Evolutionary conservation across 140 eudicot species (phyloP), one percentile per base, ranked within the genome.

Genomic region (Flaveria floridana): DNA sequence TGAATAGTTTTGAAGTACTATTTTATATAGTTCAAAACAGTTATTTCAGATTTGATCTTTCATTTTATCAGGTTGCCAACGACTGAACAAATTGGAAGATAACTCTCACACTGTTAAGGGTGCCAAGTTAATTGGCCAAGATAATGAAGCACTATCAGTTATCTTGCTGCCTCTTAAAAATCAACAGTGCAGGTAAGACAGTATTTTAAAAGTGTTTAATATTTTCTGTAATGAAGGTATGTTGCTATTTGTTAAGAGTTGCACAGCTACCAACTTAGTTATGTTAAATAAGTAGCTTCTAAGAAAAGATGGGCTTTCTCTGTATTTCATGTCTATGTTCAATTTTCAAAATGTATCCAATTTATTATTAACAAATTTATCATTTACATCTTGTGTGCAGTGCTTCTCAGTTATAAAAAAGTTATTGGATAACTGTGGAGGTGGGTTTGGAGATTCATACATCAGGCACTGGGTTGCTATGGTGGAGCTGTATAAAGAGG

Each of bases 111-210:
- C 89, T 0, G 87, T 83, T 61, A 90, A 91, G 78, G 95, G 99
- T n/a, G 96, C 99, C 21, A 88, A 91, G 74, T 42, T 84, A 47
- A 85, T 95, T 44, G 99, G 97, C 37, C 95, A 91, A 84, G 97
- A 88, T 69, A 95, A 91, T 68, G 97, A 91, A 80, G 83, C 95
- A 65, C 70, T 95, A 62, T 78, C 92, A 56, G 90, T 85, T 78
- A 86, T 91, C 80, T 82, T 95, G 83, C 73, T 85, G 68, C 99
- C 95, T 68, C 68, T 91, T 6, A 95, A 84, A 85, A 81, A 59
- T 7, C 82, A 86, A 51, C 55, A 86, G 30, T 52, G 79, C 87
- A 91, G 97, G 99, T 90, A 88, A 75, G 12, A 26, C 51, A 47
- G 53, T 62, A 19, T 72, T 42, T 65, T 13, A 23, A 41, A 47